Evolutionary conservation across 176 grass and related monocot genomes (phyloP).

Genomic region (Poa pratensis): DNA sequence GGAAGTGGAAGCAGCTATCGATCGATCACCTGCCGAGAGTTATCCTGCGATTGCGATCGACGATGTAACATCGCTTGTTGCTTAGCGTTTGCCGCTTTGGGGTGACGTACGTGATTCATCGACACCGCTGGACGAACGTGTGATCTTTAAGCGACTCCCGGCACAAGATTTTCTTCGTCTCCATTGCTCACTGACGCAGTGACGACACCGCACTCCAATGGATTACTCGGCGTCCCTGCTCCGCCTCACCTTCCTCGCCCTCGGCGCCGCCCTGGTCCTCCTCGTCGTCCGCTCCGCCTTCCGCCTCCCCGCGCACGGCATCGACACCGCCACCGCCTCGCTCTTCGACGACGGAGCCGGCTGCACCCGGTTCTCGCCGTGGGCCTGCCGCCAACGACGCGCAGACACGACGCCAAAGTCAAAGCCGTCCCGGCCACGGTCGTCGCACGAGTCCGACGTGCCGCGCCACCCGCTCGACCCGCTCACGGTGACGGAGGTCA

Average conservation of each 20-base stretch:
- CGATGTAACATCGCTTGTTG: background rate
- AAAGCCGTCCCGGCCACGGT: background rate
- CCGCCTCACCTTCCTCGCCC: constrained; percentile 65
- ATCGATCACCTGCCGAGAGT: no score
- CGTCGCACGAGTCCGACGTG: constrained; percentile 52
- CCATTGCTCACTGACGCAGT: background rate
- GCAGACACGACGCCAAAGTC: background rate
- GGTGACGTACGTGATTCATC: background rate
- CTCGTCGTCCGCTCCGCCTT: constrained; percentile 54
- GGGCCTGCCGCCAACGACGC: constrained; percentile 29
- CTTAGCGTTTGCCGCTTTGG: background rate
- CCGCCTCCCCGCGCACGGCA: background rate
- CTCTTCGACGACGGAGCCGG: constrained; percentile 31
- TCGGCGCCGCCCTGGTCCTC: constrained; percentile 57
- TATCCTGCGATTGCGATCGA: no score
- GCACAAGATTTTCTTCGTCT: background rate
- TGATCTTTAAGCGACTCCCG: background rate
- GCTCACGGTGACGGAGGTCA: constrained; percentile 68
- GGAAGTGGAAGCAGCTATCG: no score
- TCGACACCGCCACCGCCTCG: background rate
- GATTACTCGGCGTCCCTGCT: constrained; percentile 64
- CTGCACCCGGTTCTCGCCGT: constrained; percentile 51
- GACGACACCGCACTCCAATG: constrained; percentile 19
- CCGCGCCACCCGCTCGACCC: constrained; percentile 73
- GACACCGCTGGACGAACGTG: background rate